Base-by-base conservation (phyloP, 768 basidiomycete species). In the Sporobolomyces phaffii region DNA sequence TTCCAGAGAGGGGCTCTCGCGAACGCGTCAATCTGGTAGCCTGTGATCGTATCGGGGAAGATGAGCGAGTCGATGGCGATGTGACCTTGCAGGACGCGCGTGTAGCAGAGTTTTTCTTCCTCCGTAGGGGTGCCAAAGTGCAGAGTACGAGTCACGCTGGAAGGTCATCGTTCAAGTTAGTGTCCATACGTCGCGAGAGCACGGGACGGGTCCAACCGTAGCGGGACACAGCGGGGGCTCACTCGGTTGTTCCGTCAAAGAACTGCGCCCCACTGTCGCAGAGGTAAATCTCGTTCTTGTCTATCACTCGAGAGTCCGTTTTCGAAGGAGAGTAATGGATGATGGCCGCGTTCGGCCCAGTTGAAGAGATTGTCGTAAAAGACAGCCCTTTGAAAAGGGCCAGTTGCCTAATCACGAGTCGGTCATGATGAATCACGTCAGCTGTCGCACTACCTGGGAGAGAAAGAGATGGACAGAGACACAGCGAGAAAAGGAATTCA, bases 341-440 rank as follows among this genome's bases (percentile, higher is more conserved):
- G 75, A 99, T 88, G 28, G 91, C 91, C 88, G 60, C 91, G 75
- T 98, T 98, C 0, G 92, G 85, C 0, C 94, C 94, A 8, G 89
- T 86, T 0, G 90, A 87, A 1, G 92, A 96, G 60, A 99, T 98
- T 0, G 96, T 96, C 0, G 83, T 78, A 77, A 99, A 99, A 3
- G 91, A 93, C 18, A 93, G 79, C 0, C 94, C 94, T 70, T 83
- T 85, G 82, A 90, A 99, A 53, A 86, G 74, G 33, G 84, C 83
- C 28, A 89, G 81, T 75, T 91, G 85, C 13, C 91, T 92, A 63
- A 13, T 8, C 17, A 49, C 3, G 41, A 10, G 29, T 34, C 18
- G 5, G 43, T 22, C 40, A 58, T 2, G 36, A 5, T 15, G n/a
- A n/a, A 43, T 10, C 8, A 8, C 9, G 31, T 60, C 28, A 40